These are phyloP conservation scores for Articulospora tetracladia DNA, from an alignment of 495 filamentous ascomycete species.

Conservation along the genomic window DNA sequence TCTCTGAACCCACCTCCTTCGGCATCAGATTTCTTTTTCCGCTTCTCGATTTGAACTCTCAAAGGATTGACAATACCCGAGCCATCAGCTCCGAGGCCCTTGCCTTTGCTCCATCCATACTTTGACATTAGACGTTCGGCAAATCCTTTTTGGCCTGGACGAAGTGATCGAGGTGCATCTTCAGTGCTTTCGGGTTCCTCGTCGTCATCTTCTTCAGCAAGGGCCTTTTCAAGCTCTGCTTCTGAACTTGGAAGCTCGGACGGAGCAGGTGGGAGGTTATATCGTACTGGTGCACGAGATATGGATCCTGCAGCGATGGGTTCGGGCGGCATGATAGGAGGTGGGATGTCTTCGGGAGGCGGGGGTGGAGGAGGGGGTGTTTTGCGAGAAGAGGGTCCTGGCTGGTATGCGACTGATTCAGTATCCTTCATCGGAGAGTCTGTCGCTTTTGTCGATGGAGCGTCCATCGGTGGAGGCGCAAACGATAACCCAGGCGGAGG, in stretches of 20 bases:
- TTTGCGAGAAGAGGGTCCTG: constrained; percentile 18
- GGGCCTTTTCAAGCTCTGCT: constrained; percentile 48
- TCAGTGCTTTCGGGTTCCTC: constrained; percentile 41
- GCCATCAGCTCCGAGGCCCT: constrained; percentile 75
- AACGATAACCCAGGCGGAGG: constrained; percentile 65
- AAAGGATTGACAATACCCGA: constrained; percentile 81
- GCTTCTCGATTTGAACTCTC: constrained; percentile 77
- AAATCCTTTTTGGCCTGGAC: constrained; percentile 79
- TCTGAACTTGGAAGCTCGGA: constrained; percentile 53
- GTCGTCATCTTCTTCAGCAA: constrained; percentile 41
- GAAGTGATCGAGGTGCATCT: constrained; percentile 53
- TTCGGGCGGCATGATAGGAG: constrained; percentile 31
- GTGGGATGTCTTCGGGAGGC: constrained; percentile 39
- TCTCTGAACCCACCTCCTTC: constrained; percentile 76
- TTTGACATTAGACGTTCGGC: constrained; percentile 84
- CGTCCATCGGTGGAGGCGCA: constrained; percentile 59
- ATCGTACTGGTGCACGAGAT: constrained; percentile 83
- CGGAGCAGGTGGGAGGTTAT: constrained; percentile 60
- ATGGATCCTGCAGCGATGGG: constrained; percentile 54
- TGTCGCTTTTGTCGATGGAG: constrained; percentile 35
- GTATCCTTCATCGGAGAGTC: constrained; percentile 33
- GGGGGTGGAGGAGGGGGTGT: constrained; percentile 21
- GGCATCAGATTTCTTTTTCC: constrained; percentile 70
- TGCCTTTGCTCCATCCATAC: constrained; percentile 87
- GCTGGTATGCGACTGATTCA: constrained; percentile 31